Base-by-base conservation (phyloP, 192 early-diverging fungal genomes). In the Rhizophagus clarus region DNA sequence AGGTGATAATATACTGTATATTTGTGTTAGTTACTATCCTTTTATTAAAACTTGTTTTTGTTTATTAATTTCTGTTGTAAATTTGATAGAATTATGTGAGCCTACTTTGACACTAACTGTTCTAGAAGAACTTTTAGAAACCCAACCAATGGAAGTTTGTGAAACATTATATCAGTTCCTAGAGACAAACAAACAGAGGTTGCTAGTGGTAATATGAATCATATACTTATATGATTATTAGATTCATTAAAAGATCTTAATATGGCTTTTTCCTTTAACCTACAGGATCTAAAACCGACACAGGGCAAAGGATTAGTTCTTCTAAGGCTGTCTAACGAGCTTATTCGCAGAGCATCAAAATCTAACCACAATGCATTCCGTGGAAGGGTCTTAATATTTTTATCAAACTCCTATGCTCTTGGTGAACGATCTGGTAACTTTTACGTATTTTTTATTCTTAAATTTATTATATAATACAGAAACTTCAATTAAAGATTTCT, bases 291-390 rank as follows among this genome's bases (percentile, higher is more conserved):
- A 51, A 74, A 28, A 31, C 73, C 94, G 17, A 90, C 84, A 1
- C 89, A 88, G 77, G 97, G 97, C 66, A 98, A 98, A 80, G 94
- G 93, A 24, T 83, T 96, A 6, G 87, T 93, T 3, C 82, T 99
- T 49, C 88, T 99, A 51, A 84, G 94, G 71, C 83, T 95, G 69
- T 98, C 95, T 84, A 98, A 98, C 82, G 93, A 94, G 28, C 82
- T 98, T n/a, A 85, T 99, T 8, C 88, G 96, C 8, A 89, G 97
- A 74, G 86, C 96, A n/a, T 96, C 96, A 3, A 94, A 95, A 66
- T 89, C 93, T 4, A 92, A 90, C 51, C 90, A 95, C 85, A 94
- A 91, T 24, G 91, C 89, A 45, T 92, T 93, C 76, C 93, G 92
- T 74, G 96, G 97, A 1, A 91, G 96, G n/a, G 94, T 99, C 32